These are phyloP conservation scores for Glarea lozoyensis DNA, from an alignment of 495 filamentous ascomycete genomes.

Conservation along the genomic window DNA sequence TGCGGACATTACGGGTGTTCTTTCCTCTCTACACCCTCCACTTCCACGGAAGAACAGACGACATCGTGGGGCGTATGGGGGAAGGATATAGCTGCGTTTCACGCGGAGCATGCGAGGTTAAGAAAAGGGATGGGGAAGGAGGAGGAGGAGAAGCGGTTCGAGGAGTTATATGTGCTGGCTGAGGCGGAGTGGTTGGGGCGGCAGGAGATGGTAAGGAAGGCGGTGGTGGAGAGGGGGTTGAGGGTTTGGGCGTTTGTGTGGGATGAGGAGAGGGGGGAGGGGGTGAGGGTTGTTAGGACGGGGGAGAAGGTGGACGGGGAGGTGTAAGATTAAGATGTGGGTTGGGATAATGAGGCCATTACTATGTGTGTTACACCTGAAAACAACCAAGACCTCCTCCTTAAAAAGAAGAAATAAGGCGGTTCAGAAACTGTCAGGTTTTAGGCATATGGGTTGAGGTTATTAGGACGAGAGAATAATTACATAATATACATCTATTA, in stretches of 20 bases:
- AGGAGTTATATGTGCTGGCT: slow-evolving; percentile 44
- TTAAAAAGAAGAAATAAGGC: no score
- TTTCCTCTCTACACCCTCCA: slow-evolving; percentile 29
- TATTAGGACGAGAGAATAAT: no score
- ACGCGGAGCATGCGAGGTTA: background rate
- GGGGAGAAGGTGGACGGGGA: background rate
- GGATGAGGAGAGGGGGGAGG: slow-evolving; percentile 39
- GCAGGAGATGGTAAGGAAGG: slow-evolving; percentile 37
- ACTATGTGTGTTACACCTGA: no score
- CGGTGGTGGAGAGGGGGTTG: slow-evolving; percentile 41
- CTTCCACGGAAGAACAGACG: slow-evolving; percentile 3
- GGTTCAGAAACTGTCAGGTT: no score
- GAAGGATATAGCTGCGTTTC: slow-evolving; percentile 1
- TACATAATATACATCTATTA: no score
- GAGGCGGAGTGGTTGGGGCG: slow-evolving; percentile 40
- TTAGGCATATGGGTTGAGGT: no score
- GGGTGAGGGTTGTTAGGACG: background rate
- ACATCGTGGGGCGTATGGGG: slow-evolving; percentile 3
- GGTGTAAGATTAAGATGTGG: no score
- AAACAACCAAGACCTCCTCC: no score
- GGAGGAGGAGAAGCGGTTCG: slow-evolving; percentile 21
- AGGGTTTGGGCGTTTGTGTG: slow-evolving; percentile 48
- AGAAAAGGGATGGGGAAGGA: slow-evolving; percentile 3
- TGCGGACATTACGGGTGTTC: slow-evolving; percentile 37
- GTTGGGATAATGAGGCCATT: no score